These are phyloP conservation scores for Chaetomiaceae sp. DNA, from an alignment of 2,329 filamentous ascomycete species.

Conservation along the genomic window DNA sequence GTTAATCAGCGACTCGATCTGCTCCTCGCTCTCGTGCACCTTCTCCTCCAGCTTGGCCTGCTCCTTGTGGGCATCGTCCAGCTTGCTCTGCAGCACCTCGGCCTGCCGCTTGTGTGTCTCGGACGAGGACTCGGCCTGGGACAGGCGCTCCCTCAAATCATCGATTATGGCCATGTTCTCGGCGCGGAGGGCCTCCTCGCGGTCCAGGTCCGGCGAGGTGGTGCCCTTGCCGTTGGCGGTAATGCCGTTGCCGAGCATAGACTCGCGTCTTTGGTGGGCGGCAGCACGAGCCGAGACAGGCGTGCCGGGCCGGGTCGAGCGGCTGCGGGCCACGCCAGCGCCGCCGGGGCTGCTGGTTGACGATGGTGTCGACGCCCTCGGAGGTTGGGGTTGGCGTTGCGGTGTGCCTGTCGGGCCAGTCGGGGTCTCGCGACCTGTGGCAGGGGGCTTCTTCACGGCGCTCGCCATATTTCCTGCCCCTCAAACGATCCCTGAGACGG, in stretches of 20 bases:
- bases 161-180: slow-evolving; percentile 75
- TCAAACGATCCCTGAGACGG: neutral
- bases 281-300: slow-evolving; percentile 70
- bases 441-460: slow-evolving; percentile 49
- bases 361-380: slow-evolving; percentile 46
- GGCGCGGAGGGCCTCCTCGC: slow-evolving; percentile 69
- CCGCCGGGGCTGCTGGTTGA: slow-evolving; percentile 38
- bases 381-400: slow-evolving; percentile 29
- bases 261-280: slow-evolving; percentile 55
- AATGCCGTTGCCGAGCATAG: slow-evolving; percentile 39
- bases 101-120: slow-evolving; percentile 80
- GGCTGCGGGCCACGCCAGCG: slow-evolving; percentile 47
- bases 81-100: slow-evolving; percentile 75
- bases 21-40: slow-evolving; percentile 79
- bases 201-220: slow-evolving; percentile 37
- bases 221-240: slow-evolving; percentile 36
- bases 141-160: slow-evolving; percentile 76
- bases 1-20: slow-evolving; percentile 72
- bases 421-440: slow-evolving; percentile 43
- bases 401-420: slow-evolving; percentile 34
- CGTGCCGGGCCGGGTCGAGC: slow-evolving; percentile 60
- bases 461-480: slow-evolving; percentile 41
- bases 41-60: slow-evolving; percentile 84
- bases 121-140: slow-evolving; percentile 71
- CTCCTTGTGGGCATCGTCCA: slow-evolving; percentile 80